Evolutionary conservation across 2,329 filamentous ascomycete genomes (phyloP), one percentile per base, ranked within the genome.

Genomic region (Colletotrichum sp.): DNA sequence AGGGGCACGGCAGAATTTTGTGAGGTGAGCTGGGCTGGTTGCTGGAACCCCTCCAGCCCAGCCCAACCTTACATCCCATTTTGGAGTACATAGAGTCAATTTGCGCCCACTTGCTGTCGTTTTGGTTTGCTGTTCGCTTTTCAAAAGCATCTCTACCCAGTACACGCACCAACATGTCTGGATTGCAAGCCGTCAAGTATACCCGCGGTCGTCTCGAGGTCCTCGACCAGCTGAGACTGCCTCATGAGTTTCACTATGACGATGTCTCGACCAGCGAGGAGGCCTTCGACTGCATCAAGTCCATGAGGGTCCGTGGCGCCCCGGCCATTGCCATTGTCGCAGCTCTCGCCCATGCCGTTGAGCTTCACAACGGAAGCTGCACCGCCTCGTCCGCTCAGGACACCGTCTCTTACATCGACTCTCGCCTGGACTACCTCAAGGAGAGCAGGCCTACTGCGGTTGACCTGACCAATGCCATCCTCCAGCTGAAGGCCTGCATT

Each of bases 281-380:
- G 85, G 95, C 94, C 48, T 97, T 95, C 86, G 93, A 95, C 83
- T 95, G 94, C 80, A 97, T 97, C 86, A 93, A 92, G 80, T 90
- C 94, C 18, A 97, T 97, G 95, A 87, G 92, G 65, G 92, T 93
- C 8, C 92, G 95, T 81, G 95, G 85, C 39, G 97, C 97, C 7
- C 97, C 97, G 1, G 97, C 97, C 62, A 99, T 99, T 84, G 97
- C 97, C 60, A 99, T 99, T 78, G 97, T 99, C n/a, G 97, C 97
- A 26, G 95, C 95, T 24, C 90, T 99, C 39, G 93, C 95, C 3
- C 91, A 98, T 44, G 96, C 96, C 2, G 95, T 98, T 10, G 96
- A 99, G 84, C 86, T 99, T 10, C 88, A 92, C 67, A 90, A 91
- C 9, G 89, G 90, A 75, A 84, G 82, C 64, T 87, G 85, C 80